Evolutionary conservation across 352 stramenopile species (phyloP).

Genomic region (Phytophthora rubi): DNA sequence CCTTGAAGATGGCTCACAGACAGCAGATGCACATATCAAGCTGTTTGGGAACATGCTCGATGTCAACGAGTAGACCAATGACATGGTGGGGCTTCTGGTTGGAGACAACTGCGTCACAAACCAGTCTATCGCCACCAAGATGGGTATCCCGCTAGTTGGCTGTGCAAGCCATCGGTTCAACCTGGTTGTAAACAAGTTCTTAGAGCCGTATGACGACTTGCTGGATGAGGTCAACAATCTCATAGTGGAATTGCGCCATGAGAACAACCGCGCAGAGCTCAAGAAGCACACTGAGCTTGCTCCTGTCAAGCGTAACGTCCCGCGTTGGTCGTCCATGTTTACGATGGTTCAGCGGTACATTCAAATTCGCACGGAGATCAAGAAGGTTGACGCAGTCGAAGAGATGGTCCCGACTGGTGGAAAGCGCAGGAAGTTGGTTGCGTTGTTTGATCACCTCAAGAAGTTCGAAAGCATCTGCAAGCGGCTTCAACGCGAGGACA

Average conservation of each 20-base stretch:
- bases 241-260: constrained; percentile 22
- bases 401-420: constrained; percentile 25
- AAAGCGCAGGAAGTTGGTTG: constrained; percentile 14
- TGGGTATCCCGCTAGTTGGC: constrained; percentile 18
- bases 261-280: constrained; percentile 31
- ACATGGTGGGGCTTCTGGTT: constrained; percentile 27
- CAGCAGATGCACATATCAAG: constrained; percentile 16
- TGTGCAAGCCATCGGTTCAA: constrained; percentile 35
- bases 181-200: constrained; percentile 19
- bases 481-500: constrained; percentile 4
- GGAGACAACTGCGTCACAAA: constrained; percentile 37
- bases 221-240: constrained; percentile 25
- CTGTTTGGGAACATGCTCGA: constrained; percentile 13
- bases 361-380: constrained; percentile 17
- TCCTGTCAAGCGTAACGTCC: constrained; percentile 25
- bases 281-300: constrained; percentile 12
- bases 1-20: constrained; percentile 12
- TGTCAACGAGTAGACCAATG: constrained; percentile 20
- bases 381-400: constrained; percentile 15
- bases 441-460: not conserved
- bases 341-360: constrained; percentile 31
- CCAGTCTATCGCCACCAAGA: constrained; percentile 23
- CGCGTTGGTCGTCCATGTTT: constrained; percentile 30
- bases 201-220: constrained; percentile 10
- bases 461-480: too few relatives aligned